Percentiles rank a stretch among this genome's conserved stretches.
Evolutionary conservation across 192 early-diverging fungal species (phyloP).

Genomic region (Pecoramyces ruminantium): DNA sequence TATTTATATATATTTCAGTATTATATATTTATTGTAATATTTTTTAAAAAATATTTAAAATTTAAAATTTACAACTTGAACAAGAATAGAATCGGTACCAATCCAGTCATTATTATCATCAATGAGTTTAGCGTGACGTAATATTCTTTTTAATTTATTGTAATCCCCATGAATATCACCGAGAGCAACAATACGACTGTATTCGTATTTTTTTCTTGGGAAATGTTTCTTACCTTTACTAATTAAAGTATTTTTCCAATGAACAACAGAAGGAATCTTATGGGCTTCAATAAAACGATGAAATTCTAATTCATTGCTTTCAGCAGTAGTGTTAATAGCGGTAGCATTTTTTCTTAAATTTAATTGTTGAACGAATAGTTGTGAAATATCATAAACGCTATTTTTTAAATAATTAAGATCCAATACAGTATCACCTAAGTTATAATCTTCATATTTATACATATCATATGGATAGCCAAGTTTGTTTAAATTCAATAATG

Average conservation of each 20-base stretch:
- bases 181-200: background rate
- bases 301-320: background rate
- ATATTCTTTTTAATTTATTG: background rate
- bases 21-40: no score
- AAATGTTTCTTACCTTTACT: background rate
- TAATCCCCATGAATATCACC: background rate
- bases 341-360: background rate
- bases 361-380: no score
- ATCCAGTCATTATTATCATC: background rate
- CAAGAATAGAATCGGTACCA: background rate
- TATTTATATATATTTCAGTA: no score
- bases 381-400: no score
- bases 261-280: background rate
- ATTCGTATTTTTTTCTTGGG: background rate
- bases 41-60: no score
- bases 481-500: background rate
- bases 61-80: background rate
- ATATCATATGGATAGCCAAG: background rate
- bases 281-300: background rate
- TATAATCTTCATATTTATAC: no score
- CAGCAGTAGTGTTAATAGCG: no score
- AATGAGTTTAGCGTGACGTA: background rate
- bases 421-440: no score
- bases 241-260: background rate
- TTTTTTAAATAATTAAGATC: no score